phyloP scores from a whole-genome alignment of 1,284 basidiomycete genomes.

The Malassezia japonica region DNA sequence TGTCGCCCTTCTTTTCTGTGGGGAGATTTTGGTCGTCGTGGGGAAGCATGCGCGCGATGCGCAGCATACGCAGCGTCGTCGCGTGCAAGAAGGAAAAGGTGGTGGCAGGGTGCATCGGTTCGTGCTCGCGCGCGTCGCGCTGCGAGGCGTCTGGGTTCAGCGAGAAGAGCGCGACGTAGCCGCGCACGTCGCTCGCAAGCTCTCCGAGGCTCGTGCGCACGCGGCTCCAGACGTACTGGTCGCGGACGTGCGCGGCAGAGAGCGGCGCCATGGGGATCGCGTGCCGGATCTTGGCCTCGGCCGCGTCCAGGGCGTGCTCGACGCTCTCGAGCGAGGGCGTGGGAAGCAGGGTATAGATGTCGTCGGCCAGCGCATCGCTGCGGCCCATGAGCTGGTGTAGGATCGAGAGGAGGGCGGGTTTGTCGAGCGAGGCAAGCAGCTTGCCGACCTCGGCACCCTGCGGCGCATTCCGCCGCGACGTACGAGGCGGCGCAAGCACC shows the following conservation, averaged over 20 bases:
- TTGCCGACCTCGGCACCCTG: constrained; percentile 33
- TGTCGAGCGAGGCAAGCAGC: constrained; percentile 37
- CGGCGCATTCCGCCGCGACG: constrained; percentile 11
- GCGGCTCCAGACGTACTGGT: constrained; percentile 37
- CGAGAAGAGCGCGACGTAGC: constrained; percentile 33
- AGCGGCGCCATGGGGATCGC: constrained; percentile 24
- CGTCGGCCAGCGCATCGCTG: constrained; percentile 26
- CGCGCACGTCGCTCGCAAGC: constrained; percentile 24
- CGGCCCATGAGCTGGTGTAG: constrained; percentile 27
- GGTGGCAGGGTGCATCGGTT: constrained; percentile 28
- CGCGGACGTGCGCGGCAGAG: constrained; percentile 18
- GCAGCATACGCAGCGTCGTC: constrained; percentile 30
- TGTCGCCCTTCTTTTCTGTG: background rate
- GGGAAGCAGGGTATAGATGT: constrained; percentile 35
- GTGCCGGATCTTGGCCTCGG: constrained; percentile 16
- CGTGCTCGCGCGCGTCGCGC: background rate
- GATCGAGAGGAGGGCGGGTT: constrained; percentile 32
- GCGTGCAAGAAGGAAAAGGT: constrained; percentile 31
- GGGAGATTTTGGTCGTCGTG: constrained; percentile 20
- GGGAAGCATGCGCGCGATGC: constrained; percentile 28
- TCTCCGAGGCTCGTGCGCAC: constrained; percentile 29
- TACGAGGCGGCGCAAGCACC: background rate
- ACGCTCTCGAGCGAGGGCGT: constrained; percentile 25
- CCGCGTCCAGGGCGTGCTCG: constrained; percentile 9
- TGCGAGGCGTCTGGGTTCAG: background rate